Evolutionary conservation across 2,329 filamentous ascomycete species (phyloP).

Genomic region (Neopestalotiopsis sp.): DNA sequence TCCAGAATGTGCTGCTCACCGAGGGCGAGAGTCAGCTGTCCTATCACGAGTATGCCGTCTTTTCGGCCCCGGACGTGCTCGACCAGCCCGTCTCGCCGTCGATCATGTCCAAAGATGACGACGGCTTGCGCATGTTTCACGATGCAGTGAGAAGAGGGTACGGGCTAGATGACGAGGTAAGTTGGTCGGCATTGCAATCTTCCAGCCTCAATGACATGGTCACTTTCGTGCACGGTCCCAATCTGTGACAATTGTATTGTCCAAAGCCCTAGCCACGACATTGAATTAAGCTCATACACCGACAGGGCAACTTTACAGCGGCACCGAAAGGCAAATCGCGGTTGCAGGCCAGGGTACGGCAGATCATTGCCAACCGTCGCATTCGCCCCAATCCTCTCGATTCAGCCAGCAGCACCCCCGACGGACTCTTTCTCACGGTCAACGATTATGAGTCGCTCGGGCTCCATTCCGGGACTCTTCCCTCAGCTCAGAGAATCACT

Average conservation of each 20-base stretch:
- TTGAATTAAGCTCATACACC: background rate
- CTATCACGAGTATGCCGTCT: constrained; percentile 38
- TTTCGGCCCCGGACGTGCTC: constrained; percentile 26
- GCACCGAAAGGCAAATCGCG: constrained; percentile 28
- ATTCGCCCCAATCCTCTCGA: constrained; percentile 21
- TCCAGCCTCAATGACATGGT: background rate
- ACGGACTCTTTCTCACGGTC: constrained; percentile 31
- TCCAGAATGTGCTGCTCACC: constrained; percentile 28
- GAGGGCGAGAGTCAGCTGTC: constrained; percentile 31
- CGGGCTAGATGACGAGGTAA: constrained; percentile 33
- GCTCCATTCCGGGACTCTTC: constrained; percentile 33
- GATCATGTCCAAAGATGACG: constrained; percentile 33
- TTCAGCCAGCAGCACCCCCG: constrained; percentile 22
- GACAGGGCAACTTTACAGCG: constrained; percentile 33
- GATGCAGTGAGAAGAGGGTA: constrained; percentile 30
- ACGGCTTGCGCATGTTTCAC: constrained; percentile 33
- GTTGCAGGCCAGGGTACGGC: constrained; percentile 31
- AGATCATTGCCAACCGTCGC: constrained; percentile 34
- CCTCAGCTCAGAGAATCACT: constrained; percentile 32
- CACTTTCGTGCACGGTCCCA: background rate
- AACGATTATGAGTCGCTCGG: constrained; percentile 33
- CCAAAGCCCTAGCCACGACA: background rate
- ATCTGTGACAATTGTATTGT: background rate
- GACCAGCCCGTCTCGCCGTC: constrained; percentile 31
- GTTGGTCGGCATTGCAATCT: constrained; percentile 9